Conservation (phyloP, 2,329 filamentous ascomycete species). For the Hyphodiscus sp. region DNA sequence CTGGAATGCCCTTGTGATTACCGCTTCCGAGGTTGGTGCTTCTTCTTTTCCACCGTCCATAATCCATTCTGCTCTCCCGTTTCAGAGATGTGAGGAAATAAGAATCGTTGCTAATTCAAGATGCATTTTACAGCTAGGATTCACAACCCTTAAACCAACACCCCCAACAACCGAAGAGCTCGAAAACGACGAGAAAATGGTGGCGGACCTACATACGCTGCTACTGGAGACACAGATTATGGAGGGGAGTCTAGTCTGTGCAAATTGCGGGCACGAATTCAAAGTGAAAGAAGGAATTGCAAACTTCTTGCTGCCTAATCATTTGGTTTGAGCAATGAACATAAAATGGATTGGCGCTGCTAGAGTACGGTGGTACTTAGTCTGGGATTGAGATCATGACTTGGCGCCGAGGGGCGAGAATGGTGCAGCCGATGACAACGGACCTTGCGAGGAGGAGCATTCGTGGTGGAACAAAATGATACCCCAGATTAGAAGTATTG, state of each 20-base stretch:
- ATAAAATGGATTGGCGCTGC: too few species aligned
- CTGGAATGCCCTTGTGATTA: slow-evolving; percentile 73
- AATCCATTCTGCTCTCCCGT: not conserved
- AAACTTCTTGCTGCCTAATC: slow-evolving; percentile 89
- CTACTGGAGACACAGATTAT: slow-evolving; percentile 85
- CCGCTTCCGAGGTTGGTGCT: slow-evolving; percentile 64
- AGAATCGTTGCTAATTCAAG: slow-evolving; percentile 7
- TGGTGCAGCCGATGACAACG: too few species aligned
- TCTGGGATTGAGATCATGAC: too few species aligned
- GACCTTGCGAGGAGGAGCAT: too few species aligned
- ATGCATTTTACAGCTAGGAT: slow-evolving; percentile 58
- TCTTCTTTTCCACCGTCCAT: not conserved
- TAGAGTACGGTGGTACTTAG: too few species aligned
- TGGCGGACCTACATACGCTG: slow-evolving; percentile 73
- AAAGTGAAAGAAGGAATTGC: slow-evolving; percentile 92
- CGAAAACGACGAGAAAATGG: slow-evolving; percentile 58
- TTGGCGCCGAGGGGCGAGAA: too few species aligned
- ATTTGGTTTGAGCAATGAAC: slow-evolving; percentile 57
- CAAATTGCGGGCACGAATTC: slow-evolving; percentile 89
- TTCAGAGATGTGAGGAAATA: slow-evolving; percentile 1
- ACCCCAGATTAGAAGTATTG: too few species aligned
- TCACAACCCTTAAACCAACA: slow-evolving; percentile 62
- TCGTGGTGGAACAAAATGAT: too few species aligned
- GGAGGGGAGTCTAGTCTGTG: slow-evolving; percentile 85
- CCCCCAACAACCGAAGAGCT: slow-evolving; percentile 58